These are phyloP conservation scores for Fusarium liriodendri DNA, from an alignment of 2,329 filamentous ascomycete species.

Conservation along the genomic window DNA sequence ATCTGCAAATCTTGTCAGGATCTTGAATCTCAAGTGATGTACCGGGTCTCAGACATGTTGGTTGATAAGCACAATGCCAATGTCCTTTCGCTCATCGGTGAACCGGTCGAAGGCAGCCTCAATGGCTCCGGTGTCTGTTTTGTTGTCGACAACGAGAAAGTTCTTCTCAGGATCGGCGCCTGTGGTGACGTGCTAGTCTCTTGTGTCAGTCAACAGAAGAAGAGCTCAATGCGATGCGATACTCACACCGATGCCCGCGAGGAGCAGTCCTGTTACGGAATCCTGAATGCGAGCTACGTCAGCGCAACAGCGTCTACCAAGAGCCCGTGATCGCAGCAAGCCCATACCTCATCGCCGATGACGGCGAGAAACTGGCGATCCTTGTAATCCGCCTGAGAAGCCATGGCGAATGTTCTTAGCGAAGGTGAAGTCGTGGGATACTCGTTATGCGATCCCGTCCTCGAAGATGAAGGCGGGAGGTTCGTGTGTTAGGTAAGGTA, in stretches of 20 bases:
- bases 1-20: constrained; percentile 67
- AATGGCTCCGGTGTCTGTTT: constrained; percentile 90
- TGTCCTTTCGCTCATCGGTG: constrained; percentile 91
- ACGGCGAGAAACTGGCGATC: constrained; percentile 97
- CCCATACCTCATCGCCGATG: constrained; percentile 90
- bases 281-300: constrained; percentile 68
- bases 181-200: constrained; percentile 83
- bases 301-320: constrained; percentile 31
- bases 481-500: constrained; percentile 16
- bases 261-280: constrained; percentile 93
- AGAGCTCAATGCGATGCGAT: constrained; percentile 4
- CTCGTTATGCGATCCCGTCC: constrained; percentile 24
- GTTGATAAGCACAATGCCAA: constrained; percentile 96
- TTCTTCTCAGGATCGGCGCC: constrained; percentile 94
- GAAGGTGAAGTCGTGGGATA: constrained; percentile 3
- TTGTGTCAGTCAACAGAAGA: background rate
- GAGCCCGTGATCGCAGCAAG: background rate
- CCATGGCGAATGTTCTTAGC: constrained; percentile 50
- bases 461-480: constrained; percentile 26
- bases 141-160: constrained; percentile 94
- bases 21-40: background rate
- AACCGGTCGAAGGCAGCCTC: constrained; percentile 92
- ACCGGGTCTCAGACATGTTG: constrained; percentile 78
- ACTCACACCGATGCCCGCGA: constrained; percentile 91
- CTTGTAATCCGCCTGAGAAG: constrained; percentile 72